Percentiles rank a stretch among this genome's conserved stretches.
Evolutionary conservation across 306 rosid genomes (phyloP).

Genomic region (Vigna radiata): DNA sequence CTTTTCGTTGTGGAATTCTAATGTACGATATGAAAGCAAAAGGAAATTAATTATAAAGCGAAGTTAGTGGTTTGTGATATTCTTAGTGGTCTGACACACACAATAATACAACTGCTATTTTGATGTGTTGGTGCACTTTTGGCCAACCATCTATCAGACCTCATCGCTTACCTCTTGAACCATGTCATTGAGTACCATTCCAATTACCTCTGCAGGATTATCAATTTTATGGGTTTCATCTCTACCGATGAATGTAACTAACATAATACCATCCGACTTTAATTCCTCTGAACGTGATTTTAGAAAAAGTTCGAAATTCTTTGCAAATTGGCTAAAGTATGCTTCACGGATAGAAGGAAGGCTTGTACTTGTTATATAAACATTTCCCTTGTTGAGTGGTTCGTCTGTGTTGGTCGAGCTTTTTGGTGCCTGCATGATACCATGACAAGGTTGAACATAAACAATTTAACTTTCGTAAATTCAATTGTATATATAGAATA

Average conservation of each 20-base stretch:
- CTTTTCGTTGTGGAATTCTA: no score
- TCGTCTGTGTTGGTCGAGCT: neutral
- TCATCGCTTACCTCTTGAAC: slow-evolving; percentile 49
- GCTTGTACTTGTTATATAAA: slow-evolving; percentile 40
- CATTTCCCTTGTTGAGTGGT: slow-evolving; percentile 35
- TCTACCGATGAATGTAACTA: slow-evolving; percentile 50
- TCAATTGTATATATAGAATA: no score
- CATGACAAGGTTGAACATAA: neutral
- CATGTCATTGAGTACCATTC: slow-evolving; percentile 54
- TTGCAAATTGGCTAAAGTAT: slow-evolving; percentile 46
- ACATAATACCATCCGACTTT: slow-evolving; percentile 48
- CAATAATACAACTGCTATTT: no score
- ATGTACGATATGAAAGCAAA: no score
- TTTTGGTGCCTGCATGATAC: no score
- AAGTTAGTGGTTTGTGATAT: no score
- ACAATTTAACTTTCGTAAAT: no score
- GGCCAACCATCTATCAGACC: no score
- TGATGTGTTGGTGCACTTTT: no score
- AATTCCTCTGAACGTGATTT: slow-evolving; percentile 54
- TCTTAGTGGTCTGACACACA: no score
- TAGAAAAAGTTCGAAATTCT: slow-evolving; percentile 52
- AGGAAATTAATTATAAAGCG: no score
- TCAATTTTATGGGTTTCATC: neutral
- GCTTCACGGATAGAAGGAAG: slow-evolving; percentile 37
- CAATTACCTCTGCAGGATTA: slow-evolving; percentile 28